phyloP scores from a whole-genome alignment of 2,329 filamentous ascomycete genomes.

The Helminthosporium solani region DNA sequence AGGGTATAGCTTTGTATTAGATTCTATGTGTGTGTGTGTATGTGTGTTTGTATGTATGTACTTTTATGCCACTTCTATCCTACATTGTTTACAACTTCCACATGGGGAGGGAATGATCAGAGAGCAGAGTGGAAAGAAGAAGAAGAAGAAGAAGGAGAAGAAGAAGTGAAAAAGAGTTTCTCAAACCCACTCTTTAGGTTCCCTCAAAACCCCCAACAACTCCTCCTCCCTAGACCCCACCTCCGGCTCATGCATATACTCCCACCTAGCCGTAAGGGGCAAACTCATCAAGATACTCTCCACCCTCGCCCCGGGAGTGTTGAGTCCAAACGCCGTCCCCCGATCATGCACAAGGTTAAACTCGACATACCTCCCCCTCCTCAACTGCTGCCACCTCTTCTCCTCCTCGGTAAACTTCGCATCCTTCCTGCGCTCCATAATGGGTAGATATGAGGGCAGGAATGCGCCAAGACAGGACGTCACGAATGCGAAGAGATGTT shows the following conservation, averaged over 20 bases:
- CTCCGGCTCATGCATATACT: slow-evolving; percentile 88
- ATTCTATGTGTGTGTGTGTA: too few relatives aligned
- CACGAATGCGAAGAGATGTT: slow-evolving; percentile 86
- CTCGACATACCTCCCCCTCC: slow-evolving; percentile 93
- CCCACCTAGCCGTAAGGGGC: slow-evolving; percentile 88
- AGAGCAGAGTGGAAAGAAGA: too few relatives aligned
- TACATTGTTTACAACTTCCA: too few relatives aligned
- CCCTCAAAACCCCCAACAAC: slow-evolving; percentile 69
- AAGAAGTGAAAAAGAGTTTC: too few relatives aligned
- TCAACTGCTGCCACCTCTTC: slow-evolving; percentile 95
- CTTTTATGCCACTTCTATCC: too few relatives aligned
- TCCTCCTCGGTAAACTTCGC: slow-evolving; percentile 84
- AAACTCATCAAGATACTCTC: slow-evolving; percentile 98
- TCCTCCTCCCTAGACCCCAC: slow-evolving; percentile 75
- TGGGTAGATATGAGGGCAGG: slow-evolving; percentile 85
- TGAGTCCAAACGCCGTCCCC: slow-evolving; percentile 89
- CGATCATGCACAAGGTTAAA: slow-evolving; percentile 98
- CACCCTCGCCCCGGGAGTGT: slow-evolving; percentile 85
- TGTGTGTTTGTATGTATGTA: too few relatives aligned
- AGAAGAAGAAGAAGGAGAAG: too few relatives aligned
- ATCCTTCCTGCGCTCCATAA: slow-evolving; percentile 83
- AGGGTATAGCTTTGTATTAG: too few relatives aligned
- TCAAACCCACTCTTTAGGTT: slow-evolving; percentile 61
- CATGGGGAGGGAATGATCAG: too few relatives aligned
- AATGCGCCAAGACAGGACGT: slow-evolving; percentile 85